Evolutionary conservation across 176 grass and related monocot genomes (phyloP), one percentile per base, ranked within the genome.

Genomic region (Phoenix dactylifera): DNA sequence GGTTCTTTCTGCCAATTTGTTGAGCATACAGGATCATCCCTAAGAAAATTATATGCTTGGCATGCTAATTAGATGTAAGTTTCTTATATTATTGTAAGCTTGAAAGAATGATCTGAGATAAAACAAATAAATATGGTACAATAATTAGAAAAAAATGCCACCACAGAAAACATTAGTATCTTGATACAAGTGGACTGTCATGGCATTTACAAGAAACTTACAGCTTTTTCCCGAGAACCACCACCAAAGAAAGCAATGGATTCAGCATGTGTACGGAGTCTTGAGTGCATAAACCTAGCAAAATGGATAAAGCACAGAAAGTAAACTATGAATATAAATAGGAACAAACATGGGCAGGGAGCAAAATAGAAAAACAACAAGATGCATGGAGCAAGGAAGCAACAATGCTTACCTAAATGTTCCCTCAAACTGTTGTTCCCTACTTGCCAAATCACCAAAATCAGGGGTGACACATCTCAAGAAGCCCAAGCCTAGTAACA

Each of bases 181-280:
- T 20, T 7, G 10, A 18, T 51, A 65, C 62, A 53, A 28, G 73
- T 50, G 26, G 18, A 16, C 9, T 65, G 55, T 29, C 64, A 22
- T 24, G 26, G 48, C 35, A 9, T 44, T 44, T 44, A 44, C 49
- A 80, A 66, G 53, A 14, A 66, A 57, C 93, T 92, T 67, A 97
- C 93, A 78, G 70, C 63, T 68, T 88, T 92, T 76, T 97, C 93
- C 63, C 93, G 83, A 68, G 84, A 85, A 76, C 93, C 93, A 78
- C 93, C 93, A 74, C 93, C 93, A 80, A 97, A 97, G 73, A 97
- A 97, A 73, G 93, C 93, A 80, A 97, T 83, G 57, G 93, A 97
- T 85, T 97, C 93, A 78, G 93, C 93, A 72, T 97, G 93, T 10
- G 93, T 85, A 24, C 81, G 87, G 44, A 97, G 74, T 57, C 93